A percentile compares a stretch with the other conserved stretches of the same genome.
Conservation (phyloP, 148 eudicot species). For the Rheum nobile region DNA sequence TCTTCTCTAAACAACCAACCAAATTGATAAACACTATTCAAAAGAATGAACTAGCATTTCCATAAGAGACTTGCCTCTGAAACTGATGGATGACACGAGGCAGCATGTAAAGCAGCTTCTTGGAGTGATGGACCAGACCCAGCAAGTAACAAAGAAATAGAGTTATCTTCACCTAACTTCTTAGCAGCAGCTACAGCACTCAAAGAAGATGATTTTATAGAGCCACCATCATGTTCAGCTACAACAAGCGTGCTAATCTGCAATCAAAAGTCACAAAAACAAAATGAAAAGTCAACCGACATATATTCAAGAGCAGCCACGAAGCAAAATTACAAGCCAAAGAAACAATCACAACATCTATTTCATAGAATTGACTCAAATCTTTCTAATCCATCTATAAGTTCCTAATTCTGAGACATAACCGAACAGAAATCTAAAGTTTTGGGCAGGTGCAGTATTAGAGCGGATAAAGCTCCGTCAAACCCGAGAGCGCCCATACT, state of each 20-base stretch:
- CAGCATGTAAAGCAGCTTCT: conserved; percentile 81
- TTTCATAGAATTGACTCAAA: neutral
- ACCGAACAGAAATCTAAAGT: no score
- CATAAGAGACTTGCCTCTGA: conserved; percentile 39
- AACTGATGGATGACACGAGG: conserved; percentile 67
- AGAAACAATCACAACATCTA: neutral
- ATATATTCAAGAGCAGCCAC: conserved; percentile 3
- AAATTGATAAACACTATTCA: neutral
- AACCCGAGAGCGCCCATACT: no score
- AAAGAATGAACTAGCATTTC: neutral
- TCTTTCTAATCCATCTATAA: neutral
- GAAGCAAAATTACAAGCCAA: neutral
- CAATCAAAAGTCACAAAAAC: neutral
- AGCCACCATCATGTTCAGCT: conserved; percentile 89
- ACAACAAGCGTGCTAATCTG: conserved; percentile 80
- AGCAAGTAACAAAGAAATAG: conserved; percentile 64
- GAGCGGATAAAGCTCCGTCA: neutral
- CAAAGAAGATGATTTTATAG: conserved; percentile 44
- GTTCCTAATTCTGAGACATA: no score
- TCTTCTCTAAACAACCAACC: neutral
- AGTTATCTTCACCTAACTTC: conserved; percentile 44
- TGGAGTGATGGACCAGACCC: conserved; percentile 88
- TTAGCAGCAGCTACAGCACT: conserved; percentile 84
- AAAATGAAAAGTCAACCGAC: neutral
- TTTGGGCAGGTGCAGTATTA: no score